Percentiles rank a stretch among this genome's conserved stretches.
phyloP scores from a whole-genome alignment of 768 basidiomycete species.

The Pisolithus albus region DNA sequence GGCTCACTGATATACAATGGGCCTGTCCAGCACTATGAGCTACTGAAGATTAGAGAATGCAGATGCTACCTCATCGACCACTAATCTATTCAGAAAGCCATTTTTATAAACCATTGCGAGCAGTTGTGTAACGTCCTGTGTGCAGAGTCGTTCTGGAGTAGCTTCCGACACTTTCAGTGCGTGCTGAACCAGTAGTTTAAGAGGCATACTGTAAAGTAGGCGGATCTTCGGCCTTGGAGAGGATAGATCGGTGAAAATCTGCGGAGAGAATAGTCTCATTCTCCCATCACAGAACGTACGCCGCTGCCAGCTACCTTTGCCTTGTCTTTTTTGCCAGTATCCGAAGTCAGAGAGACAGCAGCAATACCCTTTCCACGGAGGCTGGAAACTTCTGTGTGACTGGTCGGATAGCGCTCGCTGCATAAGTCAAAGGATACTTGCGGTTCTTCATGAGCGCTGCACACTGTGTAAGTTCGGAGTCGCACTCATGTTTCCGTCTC shows the following conservation, averaged over 20 bases:
- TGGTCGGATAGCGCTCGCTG: constrained; percentile 1
- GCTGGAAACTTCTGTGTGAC: constrained; percentile 51
- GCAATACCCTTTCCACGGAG: constrained; percentile 48
- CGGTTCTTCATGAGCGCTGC: constrained; percentile 81
- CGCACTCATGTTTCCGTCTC: background rate
- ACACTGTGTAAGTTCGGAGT: background rate
- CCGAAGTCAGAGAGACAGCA: constrained; percentile 61
- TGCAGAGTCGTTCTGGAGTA: constrained; percentile 70
- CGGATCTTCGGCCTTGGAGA: constrained; percentile 53
- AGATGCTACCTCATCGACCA: constrained; percentile 67
- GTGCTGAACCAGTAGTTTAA: background rate
- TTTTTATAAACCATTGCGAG: constrained; percentile 48
- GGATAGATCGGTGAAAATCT: constrained; percentile 59
- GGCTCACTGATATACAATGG: constrained; percentile 71
- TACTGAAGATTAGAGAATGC: constrained; percentile 1
- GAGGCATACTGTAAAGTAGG: constrained; percentile 63
- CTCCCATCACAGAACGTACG: background rate
- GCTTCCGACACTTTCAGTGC: constrained; percentile 32
- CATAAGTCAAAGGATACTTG: constrained; percentile 25
- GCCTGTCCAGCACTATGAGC: constrained; percentile 40
- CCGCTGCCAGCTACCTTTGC: constrained; percentile 34
- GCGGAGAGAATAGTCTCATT: background rate
- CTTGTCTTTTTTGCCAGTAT: constrained; percentile 50
- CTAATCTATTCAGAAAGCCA: constrained; percentile 59
- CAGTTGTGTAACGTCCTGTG: constrained; percentile 43